phyloP scores from a whole-genome alignment of 2,329 filamentous ascomycete species.

The Neonectria coccinea region DNA sequence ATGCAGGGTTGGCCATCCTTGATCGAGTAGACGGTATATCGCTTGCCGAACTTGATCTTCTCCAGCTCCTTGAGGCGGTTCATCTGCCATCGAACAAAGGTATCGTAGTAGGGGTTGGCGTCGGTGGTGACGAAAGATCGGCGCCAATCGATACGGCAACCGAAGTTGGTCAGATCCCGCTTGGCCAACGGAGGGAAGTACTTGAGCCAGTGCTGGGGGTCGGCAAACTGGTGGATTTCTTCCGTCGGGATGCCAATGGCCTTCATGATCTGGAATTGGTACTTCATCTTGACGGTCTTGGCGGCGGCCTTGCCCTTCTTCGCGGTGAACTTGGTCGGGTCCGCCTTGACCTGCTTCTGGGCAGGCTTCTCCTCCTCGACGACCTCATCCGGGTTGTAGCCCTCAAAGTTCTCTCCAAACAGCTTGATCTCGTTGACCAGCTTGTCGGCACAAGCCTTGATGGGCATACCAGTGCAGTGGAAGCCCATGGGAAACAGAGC shows the following conservation, averaged over 20 bases:
- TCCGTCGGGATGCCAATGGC: conserved; percentile 87
- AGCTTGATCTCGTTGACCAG: conserved; percentile 87
- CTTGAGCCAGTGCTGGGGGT: conserved; percentile 91
- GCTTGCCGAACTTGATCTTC: conserved; percentile 93
- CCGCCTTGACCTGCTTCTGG: conserved; percentile 78
- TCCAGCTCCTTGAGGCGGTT: conserved; percentile 86
- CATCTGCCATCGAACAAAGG: conserved; percentile 98
- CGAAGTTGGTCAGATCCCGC: conserved; percentile 84
- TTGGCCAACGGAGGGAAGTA: conserved; percentile 77
- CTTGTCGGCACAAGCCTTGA: conserved; percentile 98
- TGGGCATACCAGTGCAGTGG: conserved; percentile 95
- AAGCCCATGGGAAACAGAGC: conserved; percentile 92
- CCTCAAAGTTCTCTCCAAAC: conserved; percentile 89
- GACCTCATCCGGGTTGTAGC: conserved; percentile 73
- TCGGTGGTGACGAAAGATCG: conserved; percentile 94
- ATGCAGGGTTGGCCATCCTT: conserved; percentile 61
- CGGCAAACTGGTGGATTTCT: conserved; percentile 93
- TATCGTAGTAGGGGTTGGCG: conserved; percentile 95
- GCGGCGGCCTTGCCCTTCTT: conserved; percentile 93
- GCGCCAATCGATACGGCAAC: conserved; percentile 92
- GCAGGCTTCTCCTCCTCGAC: conserved; percentile 65
- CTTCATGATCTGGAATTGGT: conserved; percentile 95
- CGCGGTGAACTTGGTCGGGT: conserved; percentile 89
- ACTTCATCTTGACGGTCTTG: conserved; percentile 93
- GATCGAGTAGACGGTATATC: conserved; percentile 86